Evolutionary conservation across 2,329 filamentous ascomycete species (phyloP).

Genomic region (Sordariomycetes sp.): DNA sequence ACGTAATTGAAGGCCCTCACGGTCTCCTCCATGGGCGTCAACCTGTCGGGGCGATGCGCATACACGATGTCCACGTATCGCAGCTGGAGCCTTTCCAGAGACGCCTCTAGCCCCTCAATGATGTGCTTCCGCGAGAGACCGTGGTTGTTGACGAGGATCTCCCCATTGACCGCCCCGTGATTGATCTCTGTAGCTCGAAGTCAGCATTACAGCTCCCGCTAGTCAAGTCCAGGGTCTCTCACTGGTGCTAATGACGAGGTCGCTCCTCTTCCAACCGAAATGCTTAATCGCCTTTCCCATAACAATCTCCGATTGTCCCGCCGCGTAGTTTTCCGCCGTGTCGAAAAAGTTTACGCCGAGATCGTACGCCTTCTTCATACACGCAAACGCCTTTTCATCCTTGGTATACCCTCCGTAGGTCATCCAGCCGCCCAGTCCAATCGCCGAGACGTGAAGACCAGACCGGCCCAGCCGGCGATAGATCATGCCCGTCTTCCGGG

Average conservation of each 20-base stretch:
- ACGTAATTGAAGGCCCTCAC: constrained; percentile 60
- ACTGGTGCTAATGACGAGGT: constrained; percentile 46
- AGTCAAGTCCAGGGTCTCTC: constrained; percentile 4
- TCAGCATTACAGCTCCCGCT: neutral
- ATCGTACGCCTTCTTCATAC: constrained; percentile 49
- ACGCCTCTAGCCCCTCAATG: constrained; percentile 40
- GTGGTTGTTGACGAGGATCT: constrained; percentile 46
- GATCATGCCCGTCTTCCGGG: constrained; percentile 27
- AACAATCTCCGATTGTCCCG: constrained; percentile 48
- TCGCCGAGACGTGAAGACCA: constrained; percentile 48
- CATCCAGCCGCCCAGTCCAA: constrained; percentile 51
- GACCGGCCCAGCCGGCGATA: constrained; percentile 31
- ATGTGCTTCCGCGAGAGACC: constrained; percentile 48
- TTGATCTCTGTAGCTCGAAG: constrained; percentile 33
- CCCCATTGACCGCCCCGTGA: constrained; percentile 48
- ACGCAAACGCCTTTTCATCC: constrained; percentile 45
- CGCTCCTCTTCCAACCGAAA: constrained; percentile 46
- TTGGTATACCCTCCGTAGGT: constrained; percentile 56
- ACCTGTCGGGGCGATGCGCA: constrained; percentile 53
- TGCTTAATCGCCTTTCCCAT: constrained; percentile 50
- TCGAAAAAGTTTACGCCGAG: constrained; percentile 52
- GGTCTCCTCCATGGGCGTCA: constrained; percentile 58
- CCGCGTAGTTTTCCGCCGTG: constrained; percentile 45
- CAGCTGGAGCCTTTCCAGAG: constrained; percentile 41
- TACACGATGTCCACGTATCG: constrained; percentile 57